Conservation (phyloP, 495 filamentous ascomycete genomes). For the Penicillium odoratum region DNA sequence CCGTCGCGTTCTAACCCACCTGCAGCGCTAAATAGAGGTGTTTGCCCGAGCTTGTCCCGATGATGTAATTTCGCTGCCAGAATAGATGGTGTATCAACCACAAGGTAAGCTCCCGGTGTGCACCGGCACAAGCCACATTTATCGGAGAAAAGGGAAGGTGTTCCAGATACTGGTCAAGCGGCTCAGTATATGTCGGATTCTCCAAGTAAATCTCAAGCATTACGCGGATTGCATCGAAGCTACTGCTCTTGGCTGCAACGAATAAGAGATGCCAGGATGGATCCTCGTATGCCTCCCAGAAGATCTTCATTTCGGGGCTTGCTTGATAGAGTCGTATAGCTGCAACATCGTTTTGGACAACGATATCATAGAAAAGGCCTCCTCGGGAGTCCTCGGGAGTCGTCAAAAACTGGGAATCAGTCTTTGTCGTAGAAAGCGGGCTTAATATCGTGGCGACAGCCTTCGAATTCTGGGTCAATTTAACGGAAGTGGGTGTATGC, state of each 20-base stretch:
- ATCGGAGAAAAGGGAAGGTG: not conserved
- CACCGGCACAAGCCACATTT: not conserved
- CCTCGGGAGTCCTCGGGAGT: no score
- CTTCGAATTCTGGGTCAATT: no score
- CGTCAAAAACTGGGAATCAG: not conserved
- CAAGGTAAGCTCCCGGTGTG: not conserved
- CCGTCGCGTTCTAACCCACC: not conserved
- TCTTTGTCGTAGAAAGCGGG: not conserved
- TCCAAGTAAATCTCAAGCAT: not conserved
- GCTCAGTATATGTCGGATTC: not conserved
- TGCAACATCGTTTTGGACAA: not conserved
- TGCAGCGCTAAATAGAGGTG: not conserved
- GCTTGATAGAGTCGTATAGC: not conserved
- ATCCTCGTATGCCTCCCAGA: not conserved
- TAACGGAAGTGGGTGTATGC: no score
- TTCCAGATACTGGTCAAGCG: not conserved
- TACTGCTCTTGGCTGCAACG: not conserved
- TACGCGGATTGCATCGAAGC: not conserved
- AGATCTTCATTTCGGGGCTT: not conserved
- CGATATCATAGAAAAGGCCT: no score
- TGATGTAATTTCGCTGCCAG: not conserved
- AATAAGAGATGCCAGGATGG: not conserved
- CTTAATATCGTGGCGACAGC: not conserved
- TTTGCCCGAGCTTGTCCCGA: not conserved
- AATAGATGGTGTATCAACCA: not conserved